Evolutionary conservation across 352 stramenopile genomes (phyloP).

Genomic region (Elongisporangium undulatum): DNA sequence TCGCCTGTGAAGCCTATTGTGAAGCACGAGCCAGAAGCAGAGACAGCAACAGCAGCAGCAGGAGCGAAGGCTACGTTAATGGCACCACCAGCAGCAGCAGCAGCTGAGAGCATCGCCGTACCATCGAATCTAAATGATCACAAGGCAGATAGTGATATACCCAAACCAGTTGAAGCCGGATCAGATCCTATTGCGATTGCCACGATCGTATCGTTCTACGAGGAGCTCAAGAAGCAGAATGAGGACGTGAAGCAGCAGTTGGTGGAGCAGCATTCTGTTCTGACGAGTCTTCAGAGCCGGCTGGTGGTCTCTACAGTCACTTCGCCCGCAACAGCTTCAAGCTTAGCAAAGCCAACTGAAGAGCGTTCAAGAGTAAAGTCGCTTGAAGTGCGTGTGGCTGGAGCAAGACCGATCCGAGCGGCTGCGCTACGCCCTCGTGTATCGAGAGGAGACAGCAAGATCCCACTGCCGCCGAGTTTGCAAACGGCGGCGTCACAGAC

Average conservation of each 20-base stretch:
- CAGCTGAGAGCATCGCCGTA: neutral
- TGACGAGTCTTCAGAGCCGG: constrained; percentile 19
- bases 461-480: constrained; percentile 17
- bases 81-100: neutral
- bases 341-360: constrained; percentile 1
- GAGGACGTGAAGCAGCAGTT: constrained; percentile 53
- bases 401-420: neutral
- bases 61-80: neutral
- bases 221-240: constrained; percentile 54
- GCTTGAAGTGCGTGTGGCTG: neutral
- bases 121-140: neutral
- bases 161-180: constrained; percentile 1
- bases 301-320: neutral
- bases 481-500: neutral
- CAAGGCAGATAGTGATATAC: neutral
- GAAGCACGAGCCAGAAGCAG: neutral
- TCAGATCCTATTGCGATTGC: constrained; percentile 22
- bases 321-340: neutral
- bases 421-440: constrained; percentile 12
- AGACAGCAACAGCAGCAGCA: neutral
- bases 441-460: constrained; percentile 23
- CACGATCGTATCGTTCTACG: constrained; percentile 50
- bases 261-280: constrained; percentile 33
- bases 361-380: neutral
- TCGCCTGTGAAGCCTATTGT: neutral